A percentile compares a stretch with the other conserved stretches of the same genome.
These are phyloP conservation scores for Physcia stellaris DNA, from an alignment of 495 filamentous ascomycete species.

Conservation along the genomic window DNA sequence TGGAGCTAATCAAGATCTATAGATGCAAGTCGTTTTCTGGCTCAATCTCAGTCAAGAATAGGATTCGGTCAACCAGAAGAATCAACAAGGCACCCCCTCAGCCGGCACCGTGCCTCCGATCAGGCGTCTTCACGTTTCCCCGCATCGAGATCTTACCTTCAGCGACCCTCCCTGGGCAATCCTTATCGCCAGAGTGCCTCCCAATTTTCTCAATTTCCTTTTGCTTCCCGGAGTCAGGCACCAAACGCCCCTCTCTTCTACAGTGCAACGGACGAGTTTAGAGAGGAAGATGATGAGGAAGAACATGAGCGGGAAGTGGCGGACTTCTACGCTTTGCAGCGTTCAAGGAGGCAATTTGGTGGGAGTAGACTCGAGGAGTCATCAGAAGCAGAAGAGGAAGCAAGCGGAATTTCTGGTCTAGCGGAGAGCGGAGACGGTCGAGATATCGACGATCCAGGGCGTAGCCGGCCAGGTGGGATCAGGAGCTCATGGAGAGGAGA, in stretches of 20 bases:
- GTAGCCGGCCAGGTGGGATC: conserved; percentile 31
- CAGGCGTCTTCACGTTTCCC: conserved; percentile 31
- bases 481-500: conserved; percentile 38
- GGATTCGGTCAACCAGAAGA: conserved; percentile 50
- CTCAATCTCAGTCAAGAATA: conserved; percentile 87
- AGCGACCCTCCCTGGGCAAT: conserved; percentile 39
- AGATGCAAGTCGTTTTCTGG: conserved; percentile 97
- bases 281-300: conserved; percentile 79
- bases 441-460: conserved; percentile 21
- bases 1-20: conserved; percentile 6
- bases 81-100: conserved; percentile 33
- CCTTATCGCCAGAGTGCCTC: conserved; percentile 58
- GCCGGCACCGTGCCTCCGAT: conserved; percentile 28
- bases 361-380: conserved; percentile 66
- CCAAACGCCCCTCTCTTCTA: conserved; percentile 86
- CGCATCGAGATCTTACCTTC: conserved; percentile 35
- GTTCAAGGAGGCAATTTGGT: conserved; percentile 78
- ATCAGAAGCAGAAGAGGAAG: conserved; percentile 55
- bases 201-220: conserved; percentile 59
- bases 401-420: conserved; percentile 35
- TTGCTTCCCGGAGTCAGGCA: conserved; percentile 55
- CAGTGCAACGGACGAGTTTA: conserved; percentile 66
- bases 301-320: conserved; percentile 87
- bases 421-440: conserved; percentile 40
- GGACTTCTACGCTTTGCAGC: conserved; percentile 82